These are phyloP conservation scores for Phialocephala sp. DNA, from an alignment of 2,329 filamentous ascomycete species.

Conservation along the genomic window DNA sequence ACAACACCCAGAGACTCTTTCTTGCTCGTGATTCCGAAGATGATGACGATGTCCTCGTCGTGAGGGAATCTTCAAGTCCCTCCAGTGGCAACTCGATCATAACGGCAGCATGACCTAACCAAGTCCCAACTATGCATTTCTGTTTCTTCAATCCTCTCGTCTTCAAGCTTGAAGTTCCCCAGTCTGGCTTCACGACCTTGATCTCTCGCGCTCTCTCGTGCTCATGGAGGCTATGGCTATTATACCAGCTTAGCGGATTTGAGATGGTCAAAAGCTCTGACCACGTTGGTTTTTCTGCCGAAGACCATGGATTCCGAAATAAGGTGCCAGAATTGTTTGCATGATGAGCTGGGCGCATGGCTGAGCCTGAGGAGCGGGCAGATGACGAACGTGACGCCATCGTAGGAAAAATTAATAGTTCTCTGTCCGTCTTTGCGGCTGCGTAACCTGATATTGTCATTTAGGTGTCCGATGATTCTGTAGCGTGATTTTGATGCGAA, in stretches of 20 bases:
- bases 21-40: background rate
- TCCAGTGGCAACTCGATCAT: conserved; percentile 31
- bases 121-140: conserved; percentile 33
- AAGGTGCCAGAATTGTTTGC: conserved; percentile 28
- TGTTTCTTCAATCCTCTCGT: conserved; percentile 22
- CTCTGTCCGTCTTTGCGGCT: too few species aligned
- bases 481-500: background rate
- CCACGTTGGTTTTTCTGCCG: conserved; percentile 31
- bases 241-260: conserved; percentile 31
- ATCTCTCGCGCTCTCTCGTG: conserved; percentile 27
- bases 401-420: background rate
- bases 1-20: conserved; percentile 32
- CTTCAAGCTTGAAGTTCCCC: conserved; percentile 27
- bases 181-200: conserved; percentile 33
- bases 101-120: conserved; percentile 33
- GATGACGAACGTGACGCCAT: background rate
- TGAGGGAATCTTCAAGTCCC: conserved; percentile 9
- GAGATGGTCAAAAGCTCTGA: conserved; percentile 24
- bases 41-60: background rate
- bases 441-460: too few species aligned
- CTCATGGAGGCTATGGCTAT: conserved; percentile 19
- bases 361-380: background rate
- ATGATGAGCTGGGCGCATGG: conserved; percentile 27
- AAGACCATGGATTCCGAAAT: conserved; percentile 38
- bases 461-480: background rate